Evolutionary conservation across 495 filamentous ascomycete genomes (phyloP), one percentile per base, ranked within the genome.

Genomic region (Penicillium argentinense): DNA sequence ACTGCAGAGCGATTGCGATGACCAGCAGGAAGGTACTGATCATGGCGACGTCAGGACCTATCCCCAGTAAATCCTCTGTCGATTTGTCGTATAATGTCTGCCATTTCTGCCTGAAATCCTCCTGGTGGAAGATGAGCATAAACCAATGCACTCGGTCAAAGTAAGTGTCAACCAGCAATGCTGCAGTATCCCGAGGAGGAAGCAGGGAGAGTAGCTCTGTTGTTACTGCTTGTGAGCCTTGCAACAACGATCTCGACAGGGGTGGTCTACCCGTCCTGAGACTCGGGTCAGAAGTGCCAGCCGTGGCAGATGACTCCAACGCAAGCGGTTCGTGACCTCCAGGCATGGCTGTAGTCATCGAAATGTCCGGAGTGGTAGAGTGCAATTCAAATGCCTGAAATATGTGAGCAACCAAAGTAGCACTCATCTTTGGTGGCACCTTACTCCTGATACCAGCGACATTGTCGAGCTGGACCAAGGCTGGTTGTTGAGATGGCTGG

Each of bases 141-240:
- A 69, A 72, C 68, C 68, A 72, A 34, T 72, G 68, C 0, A 63
- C 57, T 9, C 58, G 53, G 32, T 64, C 58, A 48, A 72, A 72
- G 37, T 69, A 69, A 1, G 60, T 64, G 36, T 72, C 59, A 23
- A 71, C 54, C 19, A 71, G 50, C n/a, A 64, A 25, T 13, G 42
- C 37, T 7, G 59, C 62, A 9, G 45, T 56, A 30, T 64, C 50
- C 9, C 40, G 49, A 1, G 43, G 28, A 12, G 64, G 61, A 4
- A 68, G 36, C 1, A 55, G 25, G 0, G 53, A 24, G 13, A 44
- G n/a, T 0, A 64, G 39, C 7, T 59, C 61, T 13, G 18, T 18
- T 4, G 16, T 30, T n/a, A 23, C 27, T 5, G 51, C 45, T 13
- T 38, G 39, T 23, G 42, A 33, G 11, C 16, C 21, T 42, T 26